Evolutionary conservation across 306 rosid genomes (phyloP).

Genomic region (Bauhinia variegata): DNA sequence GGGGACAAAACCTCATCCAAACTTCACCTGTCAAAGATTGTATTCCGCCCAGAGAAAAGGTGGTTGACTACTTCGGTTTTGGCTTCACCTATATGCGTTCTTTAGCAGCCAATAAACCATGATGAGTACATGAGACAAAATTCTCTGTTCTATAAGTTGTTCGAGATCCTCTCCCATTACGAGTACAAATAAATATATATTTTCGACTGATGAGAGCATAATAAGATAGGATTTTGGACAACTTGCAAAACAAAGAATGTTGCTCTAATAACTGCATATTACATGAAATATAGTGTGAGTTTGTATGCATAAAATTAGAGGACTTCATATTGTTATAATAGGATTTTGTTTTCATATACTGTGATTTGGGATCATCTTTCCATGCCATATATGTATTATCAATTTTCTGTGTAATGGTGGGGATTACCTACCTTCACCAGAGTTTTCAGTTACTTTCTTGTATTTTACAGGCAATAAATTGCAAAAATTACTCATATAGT

Average conservation of each 20-base stretch:
- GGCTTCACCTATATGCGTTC: conserved; percentile 48
- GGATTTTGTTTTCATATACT: background rate
- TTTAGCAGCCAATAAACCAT: conserved; percentile 30
- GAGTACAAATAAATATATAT: too few relatives aligned
- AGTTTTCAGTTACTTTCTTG: background rate
- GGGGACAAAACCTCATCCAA: conserved; percentile 37
- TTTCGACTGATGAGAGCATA: too few relatives aligned
- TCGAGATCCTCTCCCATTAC: too few relatives aligned
- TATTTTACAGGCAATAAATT: too few relatives aligned
- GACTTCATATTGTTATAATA: background rate
- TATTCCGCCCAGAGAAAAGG: conserved; percentile 45
- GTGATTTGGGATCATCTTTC: background rate
- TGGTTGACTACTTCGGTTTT: conserved; percentile 29
- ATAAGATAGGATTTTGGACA: too few relatives aligned
- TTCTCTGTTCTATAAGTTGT: too few relatives aligned
- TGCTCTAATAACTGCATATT: too few relatives aligned
- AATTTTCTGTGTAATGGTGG: conserved; percentile 8
- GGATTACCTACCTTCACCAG: background rate
- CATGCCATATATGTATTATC: background rate
- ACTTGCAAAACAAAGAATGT: too few relatives aligned
- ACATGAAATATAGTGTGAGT: background rate
- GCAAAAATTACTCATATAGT: too few relatives aligned
- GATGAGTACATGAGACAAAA: conserved; percentile 8
- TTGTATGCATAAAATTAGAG: background rate
- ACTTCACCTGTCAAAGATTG: conserved; percentile 45